Evolutionary conservation across 2,329 filamentous ascomycete species (phyloP), one percentile per base, ranked within the genome.

Genomic region (Camillea tinctor): DNA sequence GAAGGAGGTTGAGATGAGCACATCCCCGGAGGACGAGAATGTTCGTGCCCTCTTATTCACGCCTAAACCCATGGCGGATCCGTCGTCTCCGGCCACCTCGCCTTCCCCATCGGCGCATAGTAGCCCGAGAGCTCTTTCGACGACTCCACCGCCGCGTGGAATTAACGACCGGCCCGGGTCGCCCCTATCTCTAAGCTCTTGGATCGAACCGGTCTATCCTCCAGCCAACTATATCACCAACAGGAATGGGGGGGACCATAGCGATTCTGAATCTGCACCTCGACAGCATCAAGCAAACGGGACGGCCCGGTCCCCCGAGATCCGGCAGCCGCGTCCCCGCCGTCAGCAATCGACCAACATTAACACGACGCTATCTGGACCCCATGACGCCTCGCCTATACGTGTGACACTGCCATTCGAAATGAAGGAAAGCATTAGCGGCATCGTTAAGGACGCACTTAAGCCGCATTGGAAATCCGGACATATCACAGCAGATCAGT

Each of bases 401-500:
- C 86, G 89, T 36, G 73, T 80, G 51, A 70, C 74, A 11, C 84
- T 97, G 69, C 90, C 93, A 0, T 86, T 92, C 22, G 88, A 91
- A 64, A 90, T 91, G 64, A 99, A 99, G 75, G 88, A 91, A 66
- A 92, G 88, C 71, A 90, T 99, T 65, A 94, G 93, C 72, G 88
- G 88, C 67, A 92, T 98, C 76, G 95, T 98, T 67, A 91, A 92
- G 65, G 81, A 84, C 50, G 92, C 91, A 5, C 80, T 99, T 50
- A 91, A 91, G 67, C 92, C 93, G 30, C 85, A 92, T 66, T 98
- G 94, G 81, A 85, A 88, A 63, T 89, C 89, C 50, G 88, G 90
- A 68, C 85, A 89, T 64, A 84, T 98, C 63, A 92, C 88, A 19
- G 91, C 93, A 67, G 91, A 97, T 61, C 90, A 97, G 75, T 99